Conservation (phyloP, 352 stramenopile species). For the Blastocystis sp. region DNA sequence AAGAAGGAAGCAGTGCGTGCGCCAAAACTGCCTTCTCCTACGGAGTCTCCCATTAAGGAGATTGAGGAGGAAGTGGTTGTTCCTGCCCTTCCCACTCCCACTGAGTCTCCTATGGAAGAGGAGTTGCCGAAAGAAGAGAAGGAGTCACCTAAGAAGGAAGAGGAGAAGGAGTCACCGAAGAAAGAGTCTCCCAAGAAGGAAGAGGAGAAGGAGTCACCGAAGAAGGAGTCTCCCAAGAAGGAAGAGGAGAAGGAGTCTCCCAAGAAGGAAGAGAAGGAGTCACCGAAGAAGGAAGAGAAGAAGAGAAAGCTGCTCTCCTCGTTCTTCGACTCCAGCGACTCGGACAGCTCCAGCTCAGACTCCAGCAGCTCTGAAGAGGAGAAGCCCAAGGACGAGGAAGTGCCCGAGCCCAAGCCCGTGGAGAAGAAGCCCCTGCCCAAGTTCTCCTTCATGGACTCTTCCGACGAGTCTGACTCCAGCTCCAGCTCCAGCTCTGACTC, state of each 20-base stretch:
- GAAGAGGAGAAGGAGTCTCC: not conserved
- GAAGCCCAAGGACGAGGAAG: not conserved
- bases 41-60: not conserved
- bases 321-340: not conserved
- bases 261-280: not conserved
- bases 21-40: no score
- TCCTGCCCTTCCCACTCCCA: no score
- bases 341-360: not conserved
- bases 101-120: no score
- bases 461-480: not conserved
- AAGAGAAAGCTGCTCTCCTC: not conserved
- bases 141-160: not conserved
- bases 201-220: not conserved
- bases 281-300: not conserved
- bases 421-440: not conserved
- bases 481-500: not conserved
- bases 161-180: not conserved
- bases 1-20: not conserved
- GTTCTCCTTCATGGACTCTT: constrained; percentile 9
- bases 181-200: not conserved
- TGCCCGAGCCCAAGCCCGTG: not conserved
- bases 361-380: not conserved
- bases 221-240: not conserved
- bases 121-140: not conserved
- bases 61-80: not conserved